Conservation (phyloP, 2,329 filamentous ascomycete species). For the Pseudogymnoascus sp. region DNA sequence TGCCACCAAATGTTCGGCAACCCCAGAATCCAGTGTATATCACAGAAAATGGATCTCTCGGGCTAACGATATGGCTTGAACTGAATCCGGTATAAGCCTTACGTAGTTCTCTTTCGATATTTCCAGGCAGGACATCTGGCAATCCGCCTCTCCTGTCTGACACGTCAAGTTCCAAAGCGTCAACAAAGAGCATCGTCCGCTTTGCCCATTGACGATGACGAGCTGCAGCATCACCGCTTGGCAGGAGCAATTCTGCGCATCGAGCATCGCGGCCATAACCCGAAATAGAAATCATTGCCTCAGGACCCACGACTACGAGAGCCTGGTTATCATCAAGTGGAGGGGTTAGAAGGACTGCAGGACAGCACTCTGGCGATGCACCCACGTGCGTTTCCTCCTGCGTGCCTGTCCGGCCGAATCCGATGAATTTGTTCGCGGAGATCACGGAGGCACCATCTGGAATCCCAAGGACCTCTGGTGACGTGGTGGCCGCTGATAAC, state of each 20-base stretch:
- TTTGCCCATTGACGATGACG: not conserved
- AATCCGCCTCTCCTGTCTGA: not conserved
- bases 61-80: not conserved
- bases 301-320: not conserved
- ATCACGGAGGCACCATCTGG: not conserved
- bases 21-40: constrained; percentile 4
- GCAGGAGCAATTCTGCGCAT: not conserved
- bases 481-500: not conserved
- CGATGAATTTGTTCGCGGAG: not conserved
- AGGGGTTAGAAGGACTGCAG: not conserved
- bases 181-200: not conserved
- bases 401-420: constrained; percentile 1
- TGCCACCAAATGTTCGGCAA: not conserved
- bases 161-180: not conserved
- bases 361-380: not conserved
- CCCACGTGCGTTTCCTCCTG: constrained; percentile 1
- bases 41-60: not conserved
- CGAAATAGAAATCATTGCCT: not conserved
- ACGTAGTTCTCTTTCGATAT: not conserved
- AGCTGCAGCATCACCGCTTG: not conserved
- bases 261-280: not conserved
- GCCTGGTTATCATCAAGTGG: not conserved
- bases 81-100: not conserved
- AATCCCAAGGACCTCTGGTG: not conserved
- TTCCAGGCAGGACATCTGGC: not conserved